Conservation (phyloP, 2,329 filamentous ascomycete species). For the Colletotrichum nymphaeae region DNA sequence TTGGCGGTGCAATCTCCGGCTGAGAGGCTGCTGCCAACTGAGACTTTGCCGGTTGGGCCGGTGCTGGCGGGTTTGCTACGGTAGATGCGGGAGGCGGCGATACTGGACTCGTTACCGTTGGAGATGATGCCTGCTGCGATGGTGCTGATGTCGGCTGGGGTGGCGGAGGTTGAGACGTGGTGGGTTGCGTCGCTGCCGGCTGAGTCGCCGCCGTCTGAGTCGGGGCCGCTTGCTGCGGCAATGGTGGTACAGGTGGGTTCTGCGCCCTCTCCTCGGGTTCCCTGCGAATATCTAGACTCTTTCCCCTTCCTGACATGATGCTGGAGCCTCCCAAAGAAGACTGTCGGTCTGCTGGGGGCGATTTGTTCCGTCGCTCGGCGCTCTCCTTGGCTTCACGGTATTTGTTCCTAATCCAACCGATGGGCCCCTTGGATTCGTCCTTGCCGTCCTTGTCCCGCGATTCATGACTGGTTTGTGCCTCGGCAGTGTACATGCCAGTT, state of each 20-base stretch:
- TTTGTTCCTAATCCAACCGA: conserved; percentile 70
- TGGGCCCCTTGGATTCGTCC: conserved; percentile 63
- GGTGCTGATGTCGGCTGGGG: not conserved
- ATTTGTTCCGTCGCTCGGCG: conserved; percentile 66
- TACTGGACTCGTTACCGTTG: not conserved
- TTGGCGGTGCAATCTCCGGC: conserved; percentile 2
- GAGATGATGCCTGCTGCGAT: not conserved
- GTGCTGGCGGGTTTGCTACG: not conserved
- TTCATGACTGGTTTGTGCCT: conserved; percentile 52
- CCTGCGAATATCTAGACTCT: conserved; percentile 53
- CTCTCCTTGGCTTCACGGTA: conserved; percentile 70
- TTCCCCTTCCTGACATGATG: conserved; percentile 47
- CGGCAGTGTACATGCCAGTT: conserved; percentile 50
- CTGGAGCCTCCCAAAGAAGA: conserved; percentile 40
- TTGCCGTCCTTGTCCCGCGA: conserved; percentile 51
- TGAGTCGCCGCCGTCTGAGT: not conserved
- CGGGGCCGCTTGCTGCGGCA: not conserved
- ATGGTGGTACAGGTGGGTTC: not conserved
- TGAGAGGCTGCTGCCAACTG: conserved; percentile 1
- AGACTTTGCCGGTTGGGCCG: not conserved
- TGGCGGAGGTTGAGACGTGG: not conserved
- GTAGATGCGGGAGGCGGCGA: not conserved
- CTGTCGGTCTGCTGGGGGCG: conserved; percentile 58
- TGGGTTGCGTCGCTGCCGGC: not conserved
- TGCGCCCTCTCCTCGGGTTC: conserved; percentile 45